Conservation (phyloP, 2,329 filamentous ascomycete genomes). For the Pseudophaeomoniella oleicola region DNA sequence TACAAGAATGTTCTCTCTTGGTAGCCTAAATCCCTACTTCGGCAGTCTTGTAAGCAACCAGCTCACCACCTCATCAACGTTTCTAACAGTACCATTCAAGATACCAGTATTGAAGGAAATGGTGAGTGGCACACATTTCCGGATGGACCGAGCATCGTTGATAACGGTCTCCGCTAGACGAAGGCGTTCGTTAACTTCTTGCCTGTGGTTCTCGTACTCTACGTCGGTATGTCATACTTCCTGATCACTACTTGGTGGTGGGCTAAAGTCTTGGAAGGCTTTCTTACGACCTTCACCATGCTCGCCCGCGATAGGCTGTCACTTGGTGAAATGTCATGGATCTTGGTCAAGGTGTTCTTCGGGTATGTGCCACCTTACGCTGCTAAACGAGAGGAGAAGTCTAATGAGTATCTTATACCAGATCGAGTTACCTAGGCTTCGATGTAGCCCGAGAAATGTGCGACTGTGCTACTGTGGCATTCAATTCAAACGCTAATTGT, state of each 20-base stretch:
- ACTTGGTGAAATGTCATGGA: conserved; percentile 42
- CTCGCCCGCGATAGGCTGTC: conserved; percentile 43
- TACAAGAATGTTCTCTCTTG: conserved; percentile 62
- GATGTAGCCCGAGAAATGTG: conserved; percentile 11
- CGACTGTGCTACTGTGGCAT: too few species aligned
- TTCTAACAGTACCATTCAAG: too few species aligned
- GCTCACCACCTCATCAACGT: too few species aligned
- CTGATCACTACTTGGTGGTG: too few species aligned
- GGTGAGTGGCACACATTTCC: conserved; percentile 37
- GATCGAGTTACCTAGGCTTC: conserved; percentile 43
- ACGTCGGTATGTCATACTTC: conserved; percentile 50
- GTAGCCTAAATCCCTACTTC: conserved; percentile 81
- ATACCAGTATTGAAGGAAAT: conserved; percentile 89
- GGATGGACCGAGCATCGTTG: too few species aligned
- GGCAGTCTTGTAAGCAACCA: conserved; percentile 46
- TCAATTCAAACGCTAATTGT: neutral
- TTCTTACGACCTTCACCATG: conserved; percentile 63
- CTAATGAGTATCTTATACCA: conserved; percentile 5
- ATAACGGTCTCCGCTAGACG: too few species aligned
- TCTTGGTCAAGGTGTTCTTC: conserved; percentile 48
- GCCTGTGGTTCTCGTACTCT: conserved; percentile 66
- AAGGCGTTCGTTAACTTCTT: conserved; percentile 80
- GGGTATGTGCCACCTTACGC: conserved; percentile 22
- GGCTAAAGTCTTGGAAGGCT: conserved; percentile 34
- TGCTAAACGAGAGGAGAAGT: neutral